Evolutionary conservation across 192 early-diverging fungal genomes (phyloP).

Genomic region (Paraglomus occultum): DNA sequence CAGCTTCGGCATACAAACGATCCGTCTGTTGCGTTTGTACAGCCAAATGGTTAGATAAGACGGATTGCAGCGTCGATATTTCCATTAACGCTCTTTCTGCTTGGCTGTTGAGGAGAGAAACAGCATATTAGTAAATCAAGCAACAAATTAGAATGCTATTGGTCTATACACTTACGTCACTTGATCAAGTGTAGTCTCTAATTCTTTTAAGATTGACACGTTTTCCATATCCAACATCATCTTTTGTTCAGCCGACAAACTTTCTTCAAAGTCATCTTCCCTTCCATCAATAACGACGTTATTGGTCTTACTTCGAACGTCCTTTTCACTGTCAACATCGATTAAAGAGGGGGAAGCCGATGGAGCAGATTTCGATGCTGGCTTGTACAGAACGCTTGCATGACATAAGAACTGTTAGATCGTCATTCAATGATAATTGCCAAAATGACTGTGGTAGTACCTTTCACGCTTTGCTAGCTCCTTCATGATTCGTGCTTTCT

Average conservation of each 20-base stretch:
- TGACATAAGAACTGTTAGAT: neutral
- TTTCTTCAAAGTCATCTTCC: constrained; percentile 48
- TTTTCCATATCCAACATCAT: constrained; percentile 71
- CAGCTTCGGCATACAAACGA: constrained; percentile 66
- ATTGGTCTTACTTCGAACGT: constrained; percentile 6
- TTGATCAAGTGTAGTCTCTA: constrained; percentile 67
- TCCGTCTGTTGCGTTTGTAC: constrained; percentile 73
- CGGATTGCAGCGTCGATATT: constrained; percentile 68
- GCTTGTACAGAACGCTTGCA: constrained; percentile 1
- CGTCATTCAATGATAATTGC: too few relatives aligned
- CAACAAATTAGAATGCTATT: neutral
- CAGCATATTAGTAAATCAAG: neutral
- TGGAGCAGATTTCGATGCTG: constrained; percentile 1
- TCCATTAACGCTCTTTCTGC: constrained; percentile 69
- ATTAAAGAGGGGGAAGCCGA: constrained; percentile 15
- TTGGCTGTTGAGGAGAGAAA: constrained; percentile 33
- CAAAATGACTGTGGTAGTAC: too few relatives aligned
- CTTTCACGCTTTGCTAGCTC: constrained; percentile 67
- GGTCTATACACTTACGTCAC: constrained; percentile 42
- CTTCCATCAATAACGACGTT: constrained; percentile 7
- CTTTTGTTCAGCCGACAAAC: constrained; percentile 51
- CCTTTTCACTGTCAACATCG: constrained; percentile 16
- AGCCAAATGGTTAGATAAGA: constrained; percentile 68
- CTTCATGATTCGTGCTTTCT: constrained; percentile 62
- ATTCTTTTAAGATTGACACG: constrained; percentile 60